A percentile compares a stretch with the other conserved stretches of the same genome.
phyloP scores from a whole-genome alignment of 371 early-diverging fungal species.

The Mortierella sp. region DNA sequence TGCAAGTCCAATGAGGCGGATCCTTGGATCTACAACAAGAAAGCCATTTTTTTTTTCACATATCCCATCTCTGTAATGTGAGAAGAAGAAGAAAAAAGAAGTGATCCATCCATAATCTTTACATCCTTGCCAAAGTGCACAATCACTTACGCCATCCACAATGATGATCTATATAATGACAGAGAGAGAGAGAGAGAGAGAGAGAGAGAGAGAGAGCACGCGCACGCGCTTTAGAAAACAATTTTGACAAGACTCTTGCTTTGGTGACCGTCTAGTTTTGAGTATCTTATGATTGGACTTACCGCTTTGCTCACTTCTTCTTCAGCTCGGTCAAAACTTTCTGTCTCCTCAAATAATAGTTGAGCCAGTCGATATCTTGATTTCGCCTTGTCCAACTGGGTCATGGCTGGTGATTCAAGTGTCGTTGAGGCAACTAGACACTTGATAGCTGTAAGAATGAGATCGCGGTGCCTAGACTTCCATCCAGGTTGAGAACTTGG shows the following conservation, averaged over 20 bases:
- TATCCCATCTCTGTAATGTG: no score
- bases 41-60: no score
- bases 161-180: slow-evolving; percentile 21
- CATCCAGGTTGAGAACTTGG: slow-evolving; percentile 33
- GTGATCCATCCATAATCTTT: no score
- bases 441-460: slow-evolving; percentile 38
- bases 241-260: not conserved
- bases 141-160: not conserved
- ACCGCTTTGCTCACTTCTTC: slow-evolving; percentile 49
- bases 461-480: slow-evolving; percentile 33
- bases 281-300: no score
- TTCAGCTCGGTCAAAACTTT: slow-evolving; percentile 31
- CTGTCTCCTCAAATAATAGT: slow-evolving; percentile 48
- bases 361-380: slow-evolving; percentile 40
- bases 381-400: slow-evolving; percentile 51
- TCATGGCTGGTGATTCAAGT: slow-evolving; percentile 32
- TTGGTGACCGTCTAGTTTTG: no score
- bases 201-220: not conserved
- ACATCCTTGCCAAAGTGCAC: no score
- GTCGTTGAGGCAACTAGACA: slow-evolving; percentile 35
- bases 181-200: no score
- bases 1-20: slow-evolving; percentile 36
- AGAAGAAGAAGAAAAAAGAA: no score
- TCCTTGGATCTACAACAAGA: slow-evolving; percentile 36
- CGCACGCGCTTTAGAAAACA: no score